phyloP scores from a whole-genome alignment of 179 eudicot species.

The Spergularia azorica region DNA sequence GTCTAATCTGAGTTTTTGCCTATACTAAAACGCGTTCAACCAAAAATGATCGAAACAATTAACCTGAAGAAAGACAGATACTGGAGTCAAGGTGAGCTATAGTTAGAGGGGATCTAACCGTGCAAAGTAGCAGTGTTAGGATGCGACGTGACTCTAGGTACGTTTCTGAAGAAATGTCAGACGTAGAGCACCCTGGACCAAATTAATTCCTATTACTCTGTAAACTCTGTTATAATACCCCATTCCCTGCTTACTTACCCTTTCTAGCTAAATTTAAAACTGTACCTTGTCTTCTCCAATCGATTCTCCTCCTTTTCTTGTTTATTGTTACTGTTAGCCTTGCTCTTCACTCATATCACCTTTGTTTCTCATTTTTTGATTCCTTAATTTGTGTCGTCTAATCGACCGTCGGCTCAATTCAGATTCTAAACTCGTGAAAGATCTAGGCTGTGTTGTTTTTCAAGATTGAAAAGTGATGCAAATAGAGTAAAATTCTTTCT shows the following conservation, averaged over 20 bases:
- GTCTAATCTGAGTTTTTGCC: too few species aligned
- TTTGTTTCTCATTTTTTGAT: background rate
- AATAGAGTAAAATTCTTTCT: too few species aligned
- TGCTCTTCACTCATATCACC: background rate
- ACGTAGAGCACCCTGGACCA: constrained; percentile 6
- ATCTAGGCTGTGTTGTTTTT: too few species aligned
- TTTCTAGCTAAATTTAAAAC: constrained; percentile 10
- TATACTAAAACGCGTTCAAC: too few species aligned
- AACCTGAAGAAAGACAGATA: background rate
- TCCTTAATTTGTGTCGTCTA: background rate
- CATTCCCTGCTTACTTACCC: constrained; percentile 3
- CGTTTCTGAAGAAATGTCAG: background rate
- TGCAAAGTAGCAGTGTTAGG: background rate
- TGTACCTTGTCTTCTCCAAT: background rate
- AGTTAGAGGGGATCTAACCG: background rate
- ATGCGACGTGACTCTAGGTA: constrained; percentile 2
- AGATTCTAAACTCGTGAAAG: too few species aligned
- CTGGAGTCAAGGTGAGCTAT: background rate
- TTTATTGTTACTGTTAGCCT: too few species aligned
- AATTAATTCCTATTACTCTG: background rate
- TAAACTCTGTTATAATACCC: background rate
- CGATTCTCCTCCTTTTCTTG: background rate
- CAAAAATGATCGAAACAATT: background rate
- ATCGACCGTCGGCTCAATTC: too few species aligned
- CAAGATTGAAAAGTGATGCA: too few species aligned